Evolutionary conservation across 31 red algal genomes (phyloP).

Genomic region (Odonthalia washingtoniensis): DNA sequence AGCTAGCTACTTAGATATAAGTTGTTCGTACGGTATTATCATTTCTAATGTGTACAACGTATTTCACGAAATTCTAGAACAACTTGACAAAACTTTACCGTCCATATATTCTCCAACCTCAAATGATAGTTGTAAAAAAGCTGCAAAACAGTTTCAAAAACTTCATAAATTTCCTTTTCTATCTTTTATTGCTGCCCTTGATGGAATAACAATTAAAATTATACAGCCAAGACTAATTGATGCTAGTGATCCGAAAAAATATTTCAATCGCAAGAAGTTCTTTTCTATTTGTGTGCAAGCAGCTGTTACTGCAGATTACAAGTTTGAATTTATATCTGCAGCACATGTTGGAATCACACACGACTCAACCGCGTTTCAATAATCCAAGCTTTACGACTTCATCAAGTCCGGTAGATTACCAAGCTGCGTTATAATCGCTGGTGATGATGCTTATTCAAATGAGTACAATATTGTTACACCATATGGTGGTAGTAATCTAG

Average conservation of each 20-base stretch:
- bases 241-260: too few relatives aligned
- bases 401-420: not conserved
- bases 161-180: not conserved
- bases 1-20: constrained; percentile 32
- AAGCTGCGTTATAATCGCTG: not conserved
- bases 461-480: not conserved
- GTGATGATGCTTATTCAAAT: not conserved
- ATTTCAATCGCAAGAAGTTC: too few relatives aligned
- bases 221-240: not conserved
- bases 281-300: constrained; percentile 3
- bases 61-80: not conserved
- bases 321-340: not conserved
- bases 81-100: not conserved
- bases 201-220: not conserved
- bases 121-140: not conserved
- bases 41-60: not conserved
- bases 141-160: not conserved
- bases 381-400: not conserved
- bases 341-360: not conserved
- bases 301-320: not conserved
- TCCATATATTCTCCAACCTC: not conserved
- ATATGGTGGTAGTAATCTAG: too few relatives aligned
- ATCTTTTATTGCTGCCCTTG: not conserved
- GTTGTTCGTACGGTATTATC: constrained; percentile 14
- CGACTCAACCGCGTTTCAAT: not conserved